Evolutionary conservation across 2,329 filamentous ascomycete species (phyloP), one percentile per base, ranked within the genome.

Genomic region (Colletotrichum eremochloae): DNA sequence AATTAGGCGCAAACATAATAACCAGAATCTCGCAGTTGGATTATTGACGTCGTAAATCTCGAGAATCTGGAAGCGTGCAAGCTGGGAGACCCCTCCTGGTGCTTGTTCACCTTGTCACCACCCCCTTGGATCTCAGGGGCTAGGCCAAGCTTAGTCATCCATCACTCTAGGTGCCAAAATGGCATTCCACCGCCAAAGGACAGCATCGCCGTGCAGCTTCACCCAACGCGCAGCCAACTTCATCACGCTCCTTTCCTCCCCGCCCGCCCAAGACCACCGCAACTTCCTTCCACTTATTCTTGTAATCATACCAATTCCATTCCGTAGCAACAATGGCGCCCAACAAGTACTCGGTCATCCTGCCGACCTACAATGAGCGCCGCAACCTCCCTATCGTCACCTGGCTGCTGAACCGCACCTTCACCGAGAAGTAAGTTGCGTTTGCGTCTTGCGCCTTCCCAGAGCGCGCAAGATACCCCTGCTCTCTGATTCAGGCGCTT

Each of bases 311-410:
- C 76, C 85, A 77, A 79, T 76, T 68, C 73, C 77, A 48, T 74
- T 79, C 78, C 88, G 40, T 20, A 29, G 24, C 40, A 40, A 38
- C 33, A 46, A 73, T 71, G 71, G 68, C 67, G 5, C 55, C 55
- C n/a, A 79, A 96, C 88, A 97, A 96, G 85, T 99, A 98, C 89
- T 97, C 96, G 76, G 92, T 99, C 81, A 96, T 99, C 81, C 91
- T 99, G 76, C 96, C 96, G 70, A 99, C 96, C 74, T 99, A 97
- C 90, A 98, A 99, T 83, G 96, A 99, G 89, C 94, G 96, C 81
- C 92, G 91, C 83, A 99, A 99, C 86, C 91, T 99, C 76, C 96
- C 96, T 79, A 96, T 99, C 82, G 94, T 98, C 81, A 90, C 93
- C 79, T 98, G 95, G 94, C 87, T 99, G 82, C 89, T 99, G 76